Conservation (phyloP, 345 rosid species). For the Linum lewisii region DNA sequence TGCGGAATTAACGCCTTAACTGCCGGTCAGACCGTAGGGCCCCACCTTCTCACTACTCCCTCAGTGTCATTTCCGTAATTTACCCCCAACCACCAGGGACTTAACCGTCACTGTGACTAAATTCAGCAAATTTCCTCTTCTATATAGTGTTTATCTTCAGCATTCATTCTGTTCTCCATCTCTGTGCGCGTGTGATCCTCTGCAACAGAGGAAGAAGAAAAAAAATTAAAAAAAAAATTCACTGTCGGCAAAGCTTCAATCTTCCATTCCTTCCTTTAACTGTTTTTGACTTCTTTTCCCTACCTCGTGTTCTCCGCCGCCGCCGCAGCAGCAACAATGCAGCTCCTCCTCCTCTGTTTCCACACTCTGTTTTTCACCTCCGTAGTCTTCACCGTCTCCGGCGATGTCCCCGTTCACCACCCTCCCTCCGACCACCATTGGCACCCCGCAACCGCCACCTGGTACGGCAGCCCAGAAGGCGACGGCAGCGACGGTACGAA, state of each 20-base stretch:
- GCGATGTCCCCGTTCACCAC: conserved; percentile 15
- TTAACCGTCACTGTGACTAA: conserved; percentile 5
- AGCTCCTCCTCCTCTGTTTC: conserved; percentile 1
- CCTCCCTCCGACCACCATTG: conserved; percentile 35
- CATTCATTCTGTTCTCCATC: too few relatives aligned
- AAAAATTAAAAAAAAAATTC: conserved; percentile 1
- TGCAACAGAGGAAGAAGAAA: too few relatives aligned
- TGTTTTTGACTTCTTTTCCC: not conserved
- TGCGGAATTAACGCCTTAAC: conserved; percentile 69
- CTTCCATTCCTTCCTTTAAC: not conserved
- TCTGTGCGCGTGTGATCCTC: too few relatives aligned
- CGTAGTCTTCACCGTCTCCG: conserved; percentile 15
- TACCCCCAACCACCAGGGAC: conserved; percentile 2
- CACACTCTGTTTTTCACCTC: conserved; percentile 10
- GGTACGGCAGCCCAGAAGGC: conserved; percentile 97
- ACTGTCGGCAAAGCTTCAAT: conserved; percentile 23
- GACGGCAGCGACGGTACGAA: conserved; percentile 96
- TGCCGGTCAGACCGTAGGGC: conserved; percentile 69
- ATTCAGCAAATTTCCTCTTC: not conserved
- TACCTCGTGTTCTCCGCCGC: conserved; percentile 15
- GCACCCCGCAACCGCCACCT: conserved; percentile 90
- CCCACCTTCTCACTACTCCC: not conserved
- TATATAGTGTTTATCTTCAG: not conserved
- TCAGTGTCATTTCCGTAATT: conserved; percentile 44
- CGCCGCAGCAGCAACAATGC: conserved; percentile 14